A percentile compares a stretch with the other conserved stretches of the same genome.
Evolutionary conservation across 768 basidiomycete genomes (phyloP).

Genomic region (Psilocybe tampanensis): DNA sequence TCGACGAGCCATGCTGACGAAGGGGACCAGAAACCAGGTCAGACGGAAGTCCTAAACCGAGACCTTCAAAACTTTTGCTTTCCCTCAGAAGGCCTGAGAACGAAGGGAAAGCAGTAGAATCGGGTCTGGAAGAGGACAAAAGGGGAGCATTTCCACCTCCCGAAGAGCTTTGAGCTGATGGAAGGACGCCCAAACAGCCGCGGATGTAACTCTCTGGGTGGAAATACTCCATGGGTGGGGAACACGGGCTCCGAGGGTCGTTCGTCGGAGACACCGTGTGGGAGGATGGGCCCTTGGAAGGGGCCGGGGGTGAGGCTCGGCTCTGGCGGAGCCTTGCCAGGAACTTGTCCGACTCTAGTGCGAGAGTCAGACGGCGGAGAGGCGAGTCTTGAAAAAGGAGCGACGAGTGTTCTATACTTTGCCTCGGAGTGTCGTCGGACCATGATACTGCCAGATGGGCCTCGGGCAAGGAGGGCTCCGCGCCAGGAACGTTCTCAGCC

Average conservation of each 20-base stretch:
- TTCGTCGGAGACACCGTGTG: conserved; percentile 1
- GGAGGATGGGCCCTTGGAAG: background rate
- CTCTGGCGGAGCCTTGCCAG: background rate
- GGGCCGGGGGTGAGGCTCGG: background rate
- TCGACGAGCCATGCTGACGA: conserved; percentile 7
- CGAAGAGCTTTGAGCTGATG: background rate
- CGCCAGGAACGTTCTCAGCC: background rate
- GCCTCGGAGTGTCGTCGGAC: background rate
- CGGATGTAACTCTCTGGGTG: background rate
- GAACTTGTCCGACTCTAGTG: background rate
- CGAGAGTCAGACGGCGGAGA: background rate
- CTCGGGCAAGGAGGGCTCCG: background rate
- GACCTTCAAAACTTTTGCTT: conserved; percentile 9
- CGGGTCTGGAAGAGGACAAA: background rate
- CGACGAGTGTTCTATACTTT: background rate
- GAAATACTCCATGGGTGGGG: conserved; percentile 5
- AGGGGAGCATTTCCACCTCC: background rate
- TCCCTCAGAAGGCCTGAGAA: background rate
- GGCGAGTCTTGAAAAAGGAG: background rate
- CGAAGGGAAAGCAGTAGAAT: background rate
- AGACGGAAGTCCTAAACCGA: conserved; percentile 21
- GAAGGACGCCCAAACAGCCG: background rate
- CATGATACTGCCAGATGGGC: too few relatives aligned
- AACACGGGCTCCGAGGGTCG: conserved; percentile 18
- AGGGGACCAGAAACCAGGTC: conserved; percentile 11